Evolutionary conservation across 441 rosid genomes (phyloP).

Genomic region (Capsella rubella): DNA sequence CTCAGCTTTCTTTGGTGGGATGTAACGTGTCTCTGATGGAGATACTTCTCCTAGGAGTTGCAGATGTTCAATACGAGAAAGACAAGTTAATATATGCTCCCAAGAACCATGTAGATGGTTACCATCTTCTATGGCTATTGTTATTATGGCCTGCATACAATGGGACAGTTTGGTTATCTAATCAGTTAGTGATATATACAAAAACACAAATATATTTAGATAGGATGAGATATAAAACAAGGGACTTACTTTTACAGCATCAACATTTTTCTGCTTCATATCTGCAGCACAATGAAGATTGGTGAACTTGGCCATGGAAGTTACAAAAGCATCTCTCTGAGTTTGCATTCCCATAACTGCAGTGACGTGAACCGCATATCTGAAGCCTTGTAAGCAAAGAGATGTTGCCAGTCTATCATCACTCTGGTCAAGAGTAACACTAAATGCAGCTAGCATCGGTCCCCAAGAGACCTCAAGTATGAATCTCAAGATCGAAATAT

Average conservation of each 20-base stretch:
- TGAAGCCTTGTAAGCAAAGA: constrained; percentile 88
- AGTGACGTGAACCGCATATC: constrained; percentile 88
- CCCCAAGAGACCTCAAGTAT: constrained; percentile 99
- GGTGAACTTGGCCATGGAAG: constrained; percentile 97
- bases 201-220: neutral
- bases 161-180: neutral
- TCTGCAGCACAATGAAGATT: constrained; percentile 96
- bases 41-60: constrained; percentile 95
- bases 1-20: constrained; percentile 67
- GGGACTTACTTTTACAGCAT: constrained; percentile 87
- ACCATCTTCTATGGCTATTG: constrained; percentile 96
- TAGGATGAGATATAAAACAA: constrained; percentile 11
- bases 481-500: constrained; percentile 87
- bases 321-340: constrained; percentile 98
- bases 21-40: constrained; percentile 75
- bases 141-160: constrained; percentile 78
- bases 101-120: constrained; percentile 96
- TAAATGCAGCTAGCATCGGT: constrained; percentile 98
- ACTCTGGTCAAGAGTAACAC: constrained; percentile 94
- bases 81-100: constrained; percentile 96
- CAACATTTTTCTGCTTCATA: constrained; percentile 98
- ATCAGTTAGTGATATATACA: neutral
- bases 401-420: constrained; percentile 92
- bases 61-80: constrained; percentile 94
- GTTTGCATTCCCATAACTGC: constrained; percentile 99